Conservation (phyloP, 148 eudicot species). For the Camellia sinensis region DNA sequence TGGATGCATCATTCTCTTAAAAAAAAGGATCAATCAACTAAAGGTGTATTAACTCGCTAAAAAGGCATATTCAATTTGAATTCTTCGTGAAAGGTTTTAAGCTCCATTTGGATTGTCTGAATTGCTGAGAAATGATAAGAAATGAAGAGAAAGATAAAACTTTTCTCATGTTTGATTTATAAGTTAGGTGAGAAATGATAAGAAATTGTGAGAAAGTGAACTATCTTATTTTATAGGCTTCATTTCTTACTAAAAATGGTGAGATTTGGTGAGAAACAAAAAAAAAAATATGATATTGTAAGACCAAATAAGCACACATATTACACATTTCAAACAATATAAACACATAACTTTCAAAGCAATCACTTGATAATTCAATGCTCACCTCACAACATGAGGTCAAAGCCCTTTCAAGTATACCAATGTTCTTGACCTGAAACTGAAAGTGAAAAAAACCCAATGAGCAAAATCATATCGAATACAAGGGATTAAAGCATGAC, state of each 20-base stretch:
- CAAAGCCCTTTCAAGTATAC: conserved; percentile 60
- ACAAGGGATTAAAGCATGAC: neutral
- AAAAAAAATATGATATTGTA: neutral
- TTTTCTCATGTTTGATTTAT: too few species aligned
- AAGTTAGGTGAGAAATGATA: too few species aligned
- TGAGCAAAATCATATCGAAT: conserved; percentile 10
- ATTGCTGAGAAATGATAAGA: too few species aligned
- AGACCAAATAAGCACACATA: neutral
- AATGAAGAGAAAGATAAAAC: too few species aligned
- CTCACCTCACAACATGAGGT: conserved; percentile 81
- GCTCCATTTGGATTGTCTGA: too few species aligned
- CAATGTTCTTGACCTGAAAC: conserved; percentile 58
- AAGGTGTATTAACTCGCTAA: neutral
- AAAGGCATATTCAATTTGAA: too few species aligned
- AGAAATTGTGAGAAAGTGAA: too few species aligned
- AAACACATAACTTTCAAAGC: neutral
- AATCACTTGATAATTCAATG: conserved; percentile 1
- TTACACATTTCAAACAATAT: neutral
- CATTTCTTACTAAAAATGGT: too few species aligned
- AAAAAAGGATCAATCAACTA: neutral
- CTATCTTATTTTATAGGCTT: too few species aligned
- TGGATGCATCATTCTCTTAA: neutral
- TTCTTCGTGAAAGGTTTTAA: too few species aligned
- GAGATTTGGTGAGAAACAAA: neutral
- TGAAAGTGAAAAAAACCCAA: conserved; percentile 24